Percentiles rank a stretch among this genome's conserved stretches.
Conservation (phyloP, 1,139 yeast species). For the Blastobotrys serpentis region DNA sequence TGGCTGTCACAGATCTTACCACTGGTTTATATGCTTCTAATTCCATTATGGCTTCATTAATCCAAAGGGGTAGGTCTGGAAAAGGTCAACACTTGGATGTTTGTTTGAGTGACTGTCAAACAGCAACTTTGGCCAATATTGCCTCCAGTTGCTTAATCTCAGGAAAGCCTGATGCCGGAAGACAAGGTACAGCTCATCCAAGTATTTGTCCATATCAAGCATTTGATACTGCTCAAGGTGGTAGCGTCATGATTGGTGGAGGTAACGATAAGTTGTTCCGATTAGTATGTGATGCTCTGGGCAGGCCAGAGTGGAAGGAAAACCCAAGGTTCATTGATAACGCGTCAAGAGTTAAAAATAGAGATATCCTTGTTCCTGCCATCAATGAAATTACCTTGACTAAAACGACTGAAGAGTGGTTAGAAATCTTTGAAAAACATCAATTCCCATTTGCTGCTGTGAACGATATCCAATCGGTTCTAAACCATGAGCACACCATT, state of each 20-base stretch:
- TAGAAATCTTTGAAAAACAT: conserved; percentile 34
- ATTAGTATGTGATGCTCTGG: conserved; percentile 38
- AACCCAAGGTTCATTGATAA: conserved; percentile 40
- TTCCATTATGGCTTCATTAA: conserved; percentile 42
- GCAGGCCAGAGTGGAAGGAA: conserved; percentile 40
- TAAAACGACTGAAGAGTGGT: conserved; percentile 41
- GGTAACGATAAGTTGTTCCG: conserved; percentile 43
- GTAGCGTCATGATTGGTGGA: conserved; percentile 44
- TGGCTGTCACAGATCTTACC: conserved; percentile 45
- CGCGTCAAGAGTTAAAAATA: conserved; percentile 40
- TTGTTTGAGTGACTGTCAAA: conserved; percentile 42
- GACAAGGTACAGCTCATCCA: conserved; percentile 46
- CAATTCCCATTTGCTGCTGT: conserved; percentile 45
- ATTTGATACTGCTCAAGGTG: conserved; percentile 41
- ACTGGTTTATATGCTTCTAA: conserved; percentile 44
- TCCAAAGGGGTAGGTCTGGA: conserved; percentile 40
- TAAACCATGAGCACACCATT: conserved; percentile 40
- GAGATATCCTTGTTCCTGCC: conserved; percentile 38
- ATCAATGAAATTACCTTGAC: conserved; percentile 34
- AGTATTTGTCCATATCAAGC: conserved; percentile 46
- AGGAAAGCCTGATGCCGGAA: conserved; percentile 42
- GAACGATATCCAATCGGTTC: conserved; percentile 41
- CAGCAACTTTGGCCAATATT: conserved; percentile 43
- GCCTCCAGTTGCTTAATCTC: conserved; percentile 43
- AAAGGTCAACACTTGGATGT: conserved; percentile 43